phyloP scores from a whole-genome alignment of 1,284 basidiomycete species.

The Boletellus deceptivus region DNA sequence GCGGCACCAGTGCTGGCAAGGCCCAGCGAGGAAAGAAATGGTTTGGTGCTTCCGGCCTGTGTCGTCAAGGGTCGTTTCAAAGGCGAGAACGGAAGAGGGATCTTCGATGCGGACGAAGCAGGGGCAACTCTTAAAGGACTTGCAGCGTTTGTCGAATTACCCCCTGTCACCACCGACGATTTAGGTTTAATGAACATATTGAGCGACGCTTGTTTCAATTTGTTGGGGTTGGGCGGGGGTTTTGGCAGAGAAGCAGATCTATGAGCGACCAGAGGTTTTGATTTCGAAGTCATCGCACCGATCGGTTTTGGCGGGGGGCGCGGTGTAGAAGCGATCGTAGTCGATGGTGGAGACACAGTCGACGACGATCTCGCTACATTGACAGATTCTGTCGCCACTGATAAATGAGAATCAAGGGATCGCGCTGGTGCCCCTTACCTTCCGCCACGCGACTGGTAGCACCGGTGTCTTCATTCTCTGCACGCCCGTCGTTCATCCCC shows the following conservation, averaged over 20 bases:
- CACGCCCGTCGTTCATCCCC: background rate
- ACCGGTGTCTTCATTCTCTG: background rate
- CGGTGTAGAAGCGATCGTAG: constrained; percentile 1
- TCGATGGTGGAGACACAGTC: constrained; percentile 1
- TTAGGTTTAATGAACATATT: constrained; percentile 23
- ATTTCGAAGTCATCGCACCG: constrained; percentile 1
- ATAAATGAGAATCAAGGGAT: background rate
- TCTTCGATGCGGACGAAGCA: constrained; percentile 25
- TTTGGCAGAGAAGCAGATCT: constrained; percentile 16
- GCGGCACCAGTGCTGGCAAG: background rate
- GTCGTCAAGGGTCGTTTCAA: constrained; percentile 12
- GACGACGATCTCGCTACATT: constrained; percentile 1
- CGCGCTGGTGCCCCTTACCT: constrained; percentile 3
- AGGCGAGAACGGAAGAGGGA: constrained; percentile 26
- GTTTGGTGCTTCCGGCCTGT: constrained; percentile 5
- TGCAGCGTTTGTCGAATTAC: background rate
- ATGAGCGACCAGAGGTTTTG: background rate
- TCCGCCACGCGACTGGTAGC: background rate
- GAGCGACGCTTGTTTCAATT: constrained; percentile 30
- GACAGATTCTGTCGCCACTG: constrained; percentile 2
- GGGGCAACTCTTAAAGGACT: constrained; percentile 1
- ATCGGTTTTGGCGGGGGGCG: constrained; percentile 4
- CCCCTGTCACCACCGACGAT: background rate
- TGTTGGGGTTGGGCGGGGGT: constrained; percentile 11
- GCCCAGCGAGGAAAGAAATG: constrained; percentile 2